Conservation (phyloP, 192 early-diverging fungal genomes). For the Mortierella hygrophila region DNA sequence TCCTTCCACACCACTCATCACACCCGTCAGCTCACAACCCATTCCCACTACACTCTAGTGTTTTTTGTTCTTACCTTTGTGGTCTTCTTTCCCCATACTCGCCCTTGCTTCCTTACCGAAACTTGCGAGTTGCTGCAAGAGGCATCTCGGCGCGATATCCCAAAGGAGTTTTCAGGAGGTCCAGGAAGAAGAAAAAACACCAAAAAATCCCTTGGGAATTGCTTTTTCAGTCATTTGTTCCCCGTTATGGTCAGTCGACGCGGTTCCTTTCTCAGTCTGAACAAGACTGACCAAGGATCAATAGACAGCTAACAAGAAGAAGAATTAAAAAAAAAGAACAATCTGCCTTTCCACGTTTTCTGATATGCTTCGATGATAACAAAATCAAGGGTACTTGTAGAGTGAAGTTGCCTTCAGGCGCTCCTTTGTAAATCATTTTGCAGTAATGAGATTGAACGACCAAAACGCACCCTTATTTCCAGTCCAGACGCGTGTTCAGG, state of each 20-base stretch:
- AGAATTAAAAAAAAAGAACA: background rate
- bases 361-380: background rate
- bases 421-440: too few relatives aligned
- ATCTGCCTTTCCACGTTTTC: too few relatives aligned
- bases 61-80: background rate
- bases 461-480: too few relatives aligned
- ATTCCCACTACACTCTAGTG: background rate
- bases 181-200: background rate
- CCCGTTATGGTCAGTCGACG: background rate
- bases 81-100: background rate
- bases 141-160: background rate
- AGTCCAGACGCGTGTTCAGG: too few relatives aligned
- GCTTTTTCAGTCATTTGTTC: background rate
- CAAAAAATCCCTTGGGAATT: background rate
- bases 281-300: background rate
- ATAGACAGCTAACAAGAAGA: background rate
- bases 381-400: too few relatives aligned
- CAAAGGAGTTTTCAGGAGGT: background rate
- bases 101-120: background rate
- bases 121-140: background rate
- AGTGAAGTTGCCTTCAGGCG: too few relatives aligned
- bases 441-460: too few relatives aligned
- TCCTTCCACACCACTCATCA: background rate
- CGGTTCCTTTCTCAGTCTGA: background rate
- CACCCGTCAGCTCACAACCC: background rate